Evolutionary conservation across 352 stramenopile species (phyloP), one percentile per base, ranked within the genome.

Genomic region (Phytophthora foliorum): DNA sequence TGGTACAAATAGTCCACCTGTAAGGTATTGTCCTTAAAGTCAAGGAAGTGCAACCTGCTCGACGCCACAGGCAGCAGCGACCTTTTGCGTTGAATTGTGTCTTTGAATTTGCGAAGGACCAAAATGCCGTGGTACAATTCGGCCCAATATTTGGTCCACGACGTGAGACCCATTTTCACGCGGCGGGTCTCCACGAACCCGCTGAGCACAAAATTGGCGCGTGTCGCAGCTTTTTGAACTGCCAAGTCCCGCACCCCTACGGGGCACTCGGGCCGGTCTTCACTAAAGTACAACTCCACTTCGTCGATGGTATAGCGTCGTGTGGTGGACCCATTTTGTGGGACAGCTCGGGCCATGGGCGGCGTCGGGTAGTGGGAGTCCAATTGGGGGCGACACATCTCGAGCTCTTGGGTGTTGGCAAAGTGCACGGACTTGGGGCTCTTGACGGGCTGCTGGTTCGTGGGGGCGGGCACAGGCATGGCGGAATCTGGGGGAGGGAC

Each of bases 51-150:
- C 34, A 92, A 53, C 31, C 69, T 67, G 56, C 80, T 81, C 14
- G 74, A 71, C 2, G 65, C 70, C 7, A 93, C 79, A 6, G 84
- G 84, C 13, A 92, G 50, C 25, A 90, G 58, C 22, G 74, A 77
- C 45, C 82, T 78, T 57, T 89, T 89, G 34, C 74, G 77, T 50
- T 87, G 79, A 22, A 88, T 74, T n/a, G 76, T 78, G 51, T 89
- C 80, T 46, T 80, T 86, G 32, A 68, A 79, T 45, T 77, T 82
- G 54, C 86, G 73, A 32, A 92, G 60, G 50, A 92, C 80, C 44
- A 94, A 45, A 27, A 94, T 80, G 41, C 84, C 81, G 52, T 86
- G 82, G 61, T 87, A 89, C 34, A 94, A 69, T 57, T 94, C 86
- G 25, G 78, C 82, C 84, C 84, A 92, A 57, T 70, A 82, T n/a